A percentile compares a stretch with the other conserved stretches of the same genome.
Evolutionary conservation across 179 eudicot species (phyloP).

Genomic region (Dionaea muscipula): DNA sequence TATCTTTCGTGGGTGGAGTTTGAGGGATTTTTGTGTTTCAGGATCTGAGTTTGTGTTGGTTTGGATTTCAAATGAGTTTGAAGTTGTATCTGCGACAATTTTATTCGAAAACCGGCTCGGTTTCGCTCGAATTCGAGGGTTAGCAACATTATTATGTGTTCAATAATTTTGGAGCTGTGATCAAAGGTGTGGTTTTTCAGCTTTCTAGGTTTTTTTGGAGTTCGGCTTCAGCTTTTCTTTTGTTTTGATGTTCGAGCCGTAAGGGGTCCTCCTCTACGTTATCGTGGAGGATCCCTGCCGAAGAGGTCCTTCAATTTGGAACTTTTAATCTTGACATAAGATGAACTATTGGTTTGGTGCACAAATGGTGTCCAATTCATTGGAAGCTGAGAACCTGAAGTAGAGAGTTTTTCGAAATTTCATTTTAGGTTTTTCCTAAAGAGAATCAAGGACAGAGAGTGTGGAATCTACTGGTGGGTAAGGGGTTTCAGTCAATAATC

Average conservation of each 20-base stretch:
- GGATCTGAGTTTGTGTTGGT: constrained; percentile 2
- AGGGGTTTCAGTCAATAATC: neutral
- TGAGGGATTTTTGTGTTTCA: neutral
- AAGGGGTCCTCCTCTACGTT: constrained; percentile 19
- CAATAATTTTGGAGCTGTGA: neutral
- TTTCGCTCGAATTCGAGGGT: neutral
- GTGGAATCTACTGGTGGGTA: neutral
- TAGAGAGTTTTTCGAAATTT: neutral
- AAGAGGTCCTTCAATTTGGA: constrained; percentile 6
- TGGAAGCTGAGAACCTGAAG: neutral
- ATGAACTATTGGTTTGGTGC: neutral
- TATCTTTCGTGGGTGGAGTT: neutral
- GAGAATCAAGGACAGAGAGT: neutral
- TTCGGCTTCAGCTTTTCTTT: neutral
- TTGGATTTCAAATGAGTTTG: neutral
- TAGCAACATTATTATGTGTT: neutral
- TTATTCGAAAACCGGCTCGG: constrained; percentile 3
- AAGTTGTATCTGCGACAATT: neutral
- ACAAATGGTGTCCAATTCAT: neutral
- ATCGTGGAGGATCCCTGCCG: constrained; percentile 20
- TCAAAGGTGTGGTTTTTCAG: constrained; percentile 2
- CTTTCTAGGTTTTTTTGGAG: constrained; percentile 8
- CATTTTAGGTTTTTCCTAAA: neutral
- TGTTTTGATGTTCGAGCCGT: constrained; percentile 9
- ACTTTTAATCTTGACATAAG: neutral